A percentile compares a stretch with the other conserved stretches of the same genome.
Evolutionary conservation across 1,139 yeast species (phyloP).

Genomic region (Sugiyamaella neomexicana): DNA sequence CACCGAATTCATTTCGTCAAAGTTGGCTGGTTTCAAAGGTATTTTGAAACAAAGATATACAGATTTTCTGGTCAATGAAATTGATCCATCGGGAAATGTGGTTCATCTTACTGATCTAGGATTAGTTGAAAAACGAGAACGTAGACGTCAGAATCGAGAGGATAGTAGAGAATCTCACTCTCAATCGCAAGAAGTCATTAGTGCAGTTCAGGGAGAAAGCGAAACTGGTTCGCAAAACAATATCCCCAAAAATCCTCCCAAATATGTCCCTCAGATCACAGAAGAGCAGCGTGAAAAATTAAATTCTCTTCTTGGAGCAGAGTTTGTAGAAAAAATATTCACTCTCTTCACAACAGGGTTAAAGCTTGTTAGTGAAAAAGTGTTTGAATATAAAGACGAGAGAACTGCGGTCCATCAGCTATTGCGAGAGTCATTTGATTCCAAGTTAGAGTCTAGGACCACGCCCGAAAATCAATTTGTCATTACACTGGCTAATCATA

Average conservation of each 20-base stretch:
- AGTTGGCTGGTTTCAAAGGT: constrained; percentile 68
- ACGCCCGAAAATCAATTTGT: constrained; percentile 54
- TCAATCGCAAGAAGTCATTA: constrained; percentile 35
- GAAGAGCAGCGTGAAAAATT: constrained; percentile 43
- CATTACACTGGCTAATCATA: constrained; percentile 30
- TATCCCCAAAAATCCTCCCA: not conserved
- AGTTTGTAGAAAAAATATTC: constrained; percentile 54
- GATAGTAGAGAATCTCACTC: constrained; percentile 41
- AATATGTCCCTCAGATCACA: constrained; percentile 14
- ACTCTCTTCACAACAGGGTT: constrained; percentile 60
- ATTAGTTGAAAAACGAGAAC: constrained; percentile 56
- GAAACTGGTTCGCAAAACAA: constrained; percentile 13
- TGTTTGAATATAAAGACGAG: constrained; percentile 63
- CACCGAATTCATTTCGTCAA: constrained; percentile 60
- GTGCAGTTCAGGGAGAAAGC: constrained; percentile 32
- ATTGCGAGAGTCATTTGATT: constrained; percentile 69
- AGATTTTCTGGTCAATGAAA: constrained; percentile 93
- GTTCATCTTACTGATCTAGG: constrained; percentile 78
- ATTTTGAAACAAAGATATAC: constrained; percentile 83
- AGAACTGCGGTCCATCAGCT: constrained; percentile 79
- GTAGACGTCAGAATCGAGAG: constrained; percentile 50
- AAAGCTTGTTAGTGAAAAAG: constrained; percentile 57
- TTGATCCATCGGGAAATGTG: constrained; percentile 65
- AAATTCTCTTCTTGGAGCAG: constrained; percentile 56
- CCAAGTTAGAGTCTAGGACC: constrained; percentile 77